Base-by-base conservation (phyloP, 352 stramenopile species). In the Phytopythium cucurbitacearum region DNA sequence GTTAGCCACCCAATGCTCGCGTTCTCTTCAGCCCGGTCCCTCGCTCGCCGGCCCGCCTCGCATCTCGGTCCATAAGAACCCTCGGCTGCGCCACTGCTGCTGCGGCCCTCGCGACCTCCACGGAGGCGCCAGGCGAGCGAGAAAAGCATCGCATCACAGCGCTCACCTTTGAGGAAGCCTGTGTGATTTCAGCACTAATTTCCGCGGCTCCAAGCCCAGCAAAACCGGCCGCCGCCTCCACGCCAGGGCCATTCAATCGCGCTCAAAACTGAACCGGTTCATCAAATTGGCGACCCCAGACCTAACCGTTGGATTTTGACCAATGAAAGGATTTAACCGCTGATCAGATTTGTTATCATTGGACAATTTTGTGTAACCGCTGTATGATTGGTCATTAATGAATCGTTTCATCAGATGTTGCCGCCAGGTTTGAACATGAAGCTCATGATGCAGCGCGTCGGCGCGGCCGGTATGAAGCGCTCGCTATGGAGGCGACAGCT, bases 181-280 rank as follows among this genome's bases (percentile, higher is more conserved):
- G 87, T 85, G 79, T 87, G 79, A 86, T 90, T 90, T 87, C 71
- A 88, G 80, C 80, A 88, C 80, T 90, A 85, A 58, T 70, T 73
- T 53, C 55, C 61, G 57, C 52, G 5, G 39, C 35, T 40, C 40
- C 38, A 36, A 62, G 54, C 35, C 15, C 34, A 11, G 28, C 45
- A 56, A 55, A 53, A 67, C 43, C 57, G 62, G 57, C 51, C 12
- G 36, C 43, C 57, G 53, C 28, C 45, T 53, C 69, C 56, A 69
- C 58, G 44, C 65, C 65, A 74, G 60, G 61, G 71, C 79, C 79
- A 89, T 83, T 87, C 79, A 89, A 87, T 82, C 66, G 56, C 47
- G 41, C 12, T 45, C 50, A 54, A 63, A 65, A 60, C 53, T 51
- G 59, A 56, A 73, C 70, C 65, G 64, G 70, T 76, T 68, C 57